phyloP scores from a whole-genome alignment of 495 filamentous ascomycete species.

The Tuber melanosporum region DNA sequence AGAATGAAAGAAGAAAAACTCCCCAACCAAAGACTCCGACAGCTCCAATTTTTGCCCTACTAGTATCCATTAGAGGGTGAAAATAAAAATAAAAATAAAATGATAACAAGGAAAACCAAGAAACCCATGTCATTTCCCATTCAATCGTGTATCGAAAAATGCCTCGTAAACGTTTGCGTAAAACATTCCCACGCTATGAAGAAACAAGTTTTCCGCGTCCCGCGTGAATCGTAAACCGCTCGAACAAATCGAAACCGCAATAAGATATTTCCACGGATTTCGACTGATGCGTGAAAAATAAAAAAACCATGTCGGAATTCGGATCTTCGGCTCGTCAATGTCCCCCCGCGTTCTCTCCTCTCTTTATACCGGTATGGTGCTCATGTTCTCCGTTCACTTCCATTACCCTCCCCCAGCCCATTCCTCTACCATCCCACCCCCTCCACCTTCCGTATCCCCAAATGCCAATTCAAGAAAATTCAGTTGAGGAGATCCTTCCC shows the following conservation, averaged over 20 bases:
- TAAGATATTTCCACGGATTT: background rate
- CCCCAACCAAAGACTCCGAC: background rate
- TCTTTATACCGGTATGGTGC: background rate
- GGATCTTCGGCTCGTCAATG: background rate
- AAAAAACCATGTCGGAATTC: background rate
- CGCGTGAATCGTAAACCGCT: slow-evolving; percentile 2
- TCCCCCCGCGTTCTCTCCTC: background rate
- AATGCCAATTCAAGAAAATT: background rate
- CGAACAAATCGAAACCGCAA: slow-evolving; percentile 1
- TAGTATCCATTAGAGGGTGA: background rate
- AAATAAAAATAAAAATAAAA: too few species aligned
- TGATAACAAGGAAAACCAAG: slow-evolving; percentile 1
- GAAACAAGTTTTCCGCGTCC: background rate
- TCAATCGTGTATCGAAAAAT: background rate
- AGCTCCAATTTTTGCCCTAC: background rate
- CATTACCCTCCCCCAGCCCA: background rate
- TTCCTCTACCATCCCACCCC: background rate
- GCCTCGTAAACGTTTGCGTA: background rate
- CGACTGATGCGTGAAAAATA: background rate
- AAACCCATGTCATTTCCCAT: background rate
- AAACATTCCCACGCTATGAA: background rate
- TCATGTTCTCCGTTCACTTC: background rate
- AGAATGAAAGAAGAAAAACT: background rate
- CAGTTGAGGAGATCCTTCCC: background rate
- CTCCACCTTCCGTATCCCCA: background rate